Evolutionary conservation across 768 basidiomycete genomes (phyloP).

Genomic region (Phaeotremella skinneri): DNA sequence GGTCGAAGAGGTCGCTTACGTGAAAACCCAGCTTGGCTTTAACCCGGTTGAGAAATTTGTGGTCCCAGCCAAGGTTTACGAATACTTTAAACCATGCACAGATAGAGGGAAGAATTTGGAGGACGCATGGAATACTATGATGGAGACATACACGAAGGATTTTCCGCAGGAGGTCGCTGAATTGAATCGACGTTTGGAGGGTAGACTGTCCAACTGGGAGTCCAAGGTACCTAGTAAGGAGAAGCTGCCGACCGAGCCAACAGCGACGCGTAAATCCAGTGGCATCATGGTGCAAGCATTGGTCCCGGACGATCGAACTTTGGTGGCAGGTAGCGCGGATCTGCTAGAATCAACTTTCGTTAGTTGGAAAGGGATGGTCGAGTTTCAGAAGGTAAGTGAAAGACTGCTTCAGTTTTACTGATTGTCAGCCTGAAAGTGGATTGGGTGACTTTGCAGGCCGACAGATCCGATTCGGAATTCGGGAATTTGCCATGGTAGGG

Average conservation of each 20-base stretch:
- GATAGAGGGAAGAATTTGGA: constrained; percentile 12
- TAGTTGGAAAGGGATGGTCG: constrained; percentile 36
- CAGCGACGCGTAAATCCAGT: constrained; percentile 38
- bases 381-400: constrained; percentile 45
- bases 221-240: constrained; percentile 32
- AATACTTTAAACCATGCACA: constrained; percentile 20
- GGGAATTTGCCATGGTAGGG: constrained; percentile 49
- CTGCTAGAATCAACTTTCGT: constrained; percentile 47
- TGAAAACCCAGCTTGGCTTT: constrained; percentile 22
- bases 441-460: constrained; percentile 46
- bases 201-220: constrained; percentile 27
- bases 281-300: constrained; percentile 41
- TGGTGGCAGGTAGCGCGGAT: constrained; percentile 43
- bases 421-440: constrained; percentile 31
- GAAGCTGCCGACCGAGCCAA: constrained; percentile 27
- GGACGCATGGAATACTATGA: constrained; percentile 17
- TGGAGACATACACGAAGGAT: constrained; percentile 17
- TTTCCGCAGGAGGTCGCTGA: constrained; percentile 16
- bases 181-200: constrained; percentile 13
- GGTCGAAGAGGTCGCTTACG: constrained; percentile 19
- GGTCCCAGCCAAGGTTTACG: constrained; percentile 22
- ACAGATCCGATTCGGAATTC: constrained; percentile 49
- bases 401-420: neutral
- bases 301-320: constrained; percentile 31
- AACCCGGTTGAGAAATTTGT: constrained; percentile 19